Base-by-base conservation (phyloP, 2,329 filamentous ascomycete species). In the Epichloe scottii region DNA sequence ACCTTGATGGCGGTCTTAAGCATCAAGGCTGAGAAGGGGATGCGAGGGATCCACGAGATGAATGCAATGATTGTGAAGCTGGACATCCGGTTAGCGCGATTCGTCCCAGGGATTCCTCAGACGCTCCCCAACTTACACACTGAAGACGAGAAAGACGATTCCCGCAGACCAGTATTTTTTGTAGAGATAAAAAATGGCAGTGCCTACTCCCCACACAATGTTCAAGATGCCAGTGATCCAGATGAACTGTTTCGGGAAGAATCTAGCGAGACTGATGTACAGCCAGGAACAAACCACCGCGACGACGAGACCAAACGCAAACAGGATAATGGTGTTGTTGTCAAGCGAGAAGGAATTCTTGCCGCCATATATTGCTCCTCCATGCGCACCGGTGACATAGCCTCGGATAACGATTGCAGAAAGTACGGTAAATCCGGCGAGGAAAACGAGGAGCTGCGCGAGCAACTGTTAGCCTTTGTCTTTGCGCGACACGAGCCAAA, bases 181-280 rank as follows among this genome's bases (percentile, higher is more conserved):
- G 53, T 77, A 82, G 43, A 95, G 79, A 73, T 95, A 95, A 68
- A 89, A 94, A 49, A 91, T 82, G 10, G 87, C 89, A 0, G 89
- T 95, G 1, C 79, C 90, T n/a, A 96, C 72, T 0, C 87, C 88
- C 59, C 89, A 84, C 50, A 85, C 71, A 60, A 95, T 85, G 66
- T 96, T 94, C 51, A 95, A 73, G 48, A 95, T 91, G 12, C 88
- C 89, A 0, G 89, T 94, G 39, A 89, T 79, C 87, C 89, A 96
- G 63, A 96, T 94, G 59, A 95, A 89, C 62, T 88, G 80, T 69
- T 93, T 94, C 3, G 90, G 89, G 57, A 91, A 91, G 45, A 78
- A 70, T 51, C 89, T 81, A 6, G 87, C 86, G 2, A 83, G 66
- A 67, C 81, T 80, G 59, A 96, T 81, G 64, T 96, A 97, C 21